These are phyloP conservation scores for Oidiodendron maius DNA, from an alignment of 495 filamentous ascomycete genomes.

Conservation along the genomic window DNA sequence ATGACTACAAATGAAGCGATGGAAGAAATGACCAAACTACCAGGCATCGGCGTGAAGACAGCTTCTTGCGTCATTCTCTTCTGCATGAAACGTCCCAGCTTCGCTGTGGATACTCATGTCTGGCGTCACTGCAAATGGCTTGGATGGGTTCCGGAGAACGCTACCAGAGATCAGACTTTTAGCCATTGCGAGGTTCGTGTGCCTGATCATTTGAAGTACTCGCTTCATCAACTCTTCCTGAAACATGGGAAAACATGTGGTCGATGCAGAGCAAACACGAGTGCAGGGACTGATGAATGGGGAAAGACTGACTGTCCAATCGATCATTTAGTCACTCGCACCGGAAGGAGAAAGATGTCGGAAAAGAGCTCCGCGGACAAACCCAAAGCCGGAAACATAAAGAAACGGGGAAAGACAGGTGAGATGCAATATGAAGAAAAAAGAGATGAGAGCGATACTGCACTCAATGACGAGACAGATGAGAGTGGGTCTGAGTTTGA, in stretches of 20 bases:
- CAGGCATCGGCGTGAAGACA: slow-evolving; percentile 88
- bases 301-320: slow-evolving; percentile 35
- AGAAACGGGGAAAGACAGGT: slow-evolving; percentile 7
- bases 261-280: slow-evolving; percentile 61
- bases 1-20: slow-evolving; percentile 65
- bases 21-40: slow-evolving; percentile 64
- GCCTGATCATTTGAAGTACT: slow-evolving; percentile 83
- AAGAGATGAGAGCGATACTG: slow-evolving; percentile 2
- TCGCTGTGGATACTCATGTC: slow-evolving; percentile 85
- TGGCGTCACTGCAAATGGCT: slow-evolving; percentile 79
- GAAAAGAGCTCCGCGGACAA: slow-evolving; percentile 1
- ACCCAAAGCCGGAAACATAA: not conserved
- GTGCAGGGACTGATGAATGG: slow-evolving; percentile 39
- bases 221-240: slow-evolving; percentile 82
- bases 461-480: not conserved
- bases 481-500: not conserved
- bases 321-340: slow-evolving; percentile 33
- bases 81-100: slow-evolving; percentile 69
- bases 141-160: slow-evolving; percentile 66
- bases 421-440: slow-evolving; percentile 4
- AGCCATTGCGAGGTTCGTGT: slow-evolving; percentile 75
- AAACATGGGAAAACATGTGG: slow-evolving; percentile 77
- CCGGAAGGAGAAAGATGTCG: slow-evolving; percentile 10
- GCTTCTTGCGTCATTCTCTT: slow-evolving; percentile 81
- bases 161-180: slow-evolving; percentile 65